Evolutionary conservation across 1,284 basidiomycete genomes (phyloP).

Genomic region (Hemileia vastatrix): DNA sequence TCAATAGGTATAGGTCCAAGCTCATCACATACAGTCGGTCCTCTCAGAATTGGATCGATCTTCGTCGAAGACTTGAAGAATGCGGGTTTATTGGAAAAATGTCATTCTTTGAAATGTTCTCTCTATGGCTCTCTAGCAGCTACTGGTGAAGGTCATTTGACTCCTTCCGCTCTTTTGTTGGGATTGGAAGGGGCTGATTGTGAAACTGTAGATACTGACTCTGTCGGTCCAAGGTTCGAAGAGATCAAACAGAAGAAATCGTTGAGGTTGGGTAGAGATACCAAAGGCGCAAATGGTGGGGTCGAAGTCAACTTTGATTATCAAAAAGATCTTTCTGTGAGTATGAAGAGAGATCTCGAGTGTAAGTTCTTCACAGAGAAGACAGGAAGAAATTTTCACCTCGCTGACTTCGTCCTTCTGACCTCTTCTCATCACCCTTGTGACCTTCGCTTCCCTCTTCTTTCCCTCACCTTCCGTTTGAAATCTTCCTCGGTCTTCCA

Average conservation of each 20-base stretch:
- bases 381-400: neutral
- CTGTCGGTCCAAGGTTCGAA: slow-evolving; percentile 32
- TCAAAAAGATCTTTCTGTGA: slow-evolving; percentile 16
- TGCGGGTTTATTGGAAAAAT: slow-evolving; percentile 28
- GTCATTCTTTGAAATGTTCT: slow-evolving; percentile 35
- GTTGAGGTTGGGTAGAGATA: slow-evolving; percentile 32
- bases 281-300: slow-evolving; percentile 16
- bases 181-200: slow-evolving; percentile 40
- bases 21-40: slow-evolving; percentile 36
- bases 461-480: no score
- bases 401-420: neutral
- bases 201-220: slow-evolving; percentile 39
- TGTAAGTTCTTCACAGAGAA: neutral
- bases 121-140: slow-evolving; percentile 40
- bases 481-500: no score
- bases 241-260: slow-evolving; percentile 29
- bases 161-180: slow-evolving; percentile 38
- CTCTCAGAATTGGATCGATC: slow-evolving; percentile 39
- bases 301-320: slow-evolving; percentile 19
- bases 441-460: no score
- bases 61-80: slow-evolving; percentile 37
- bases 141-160: slow-evolving; percentile 42
- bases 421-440: no score
- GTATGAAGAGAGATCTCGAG: neutral
- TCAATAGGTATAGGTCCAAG: slow-evolving; percentile 38